Base-by-base conservation (phyloP, 1,139 yeast species). In the Candida sojae region DNA sequence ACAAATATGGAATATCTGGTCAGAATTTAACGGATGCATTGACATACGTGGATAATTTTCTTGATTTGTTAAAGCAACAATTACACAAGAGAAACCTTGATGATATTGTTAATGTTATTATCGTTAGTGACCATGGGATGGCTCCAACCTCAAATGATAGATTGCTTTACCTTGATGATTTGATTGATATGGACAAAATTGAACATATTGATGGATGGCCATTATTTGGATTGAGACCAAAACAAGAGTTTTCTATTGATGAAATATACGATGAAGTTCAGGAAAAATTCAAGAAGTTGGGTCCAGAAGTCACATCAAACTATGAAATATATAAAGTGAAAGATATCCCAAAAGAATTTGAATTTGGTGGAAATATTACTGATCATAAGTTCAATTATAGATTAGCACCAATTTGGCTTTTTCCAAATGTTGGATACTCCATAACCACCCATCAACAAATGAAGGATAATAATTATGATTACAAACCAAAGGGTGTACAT, bases 111-210 rank as follows among this genome's bases (percentile, higher is more conserved):
- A 92, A 92, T 62, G 68, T 92, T 25, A 69, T 92, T 0, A 70
- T 92, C 43, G 87, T 91, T 1, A 88, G 96, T 46, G 97, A 91
- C 62, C 97, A 91, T 62, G 97, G 97, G 6, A 90, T 91, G 96
- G 87, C 96, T 0, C 95, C 96, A 2, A 87, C 96, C 0, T 79
- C 90, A 0, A 80, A 83, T 52, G 75, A 78, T 13, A 70, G 96
- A 48, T 62, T 87, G 7, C 68, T 88, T 1, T 83, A 80, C 56
- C 65, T 89, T 48, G 96, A 88, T 61, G 93, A 88, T 55, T 53
- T 87, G 13, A 66, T 88, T 7, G 84, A 85, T 57, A 54, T 77
- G 53, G 58, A 64, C 2, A 70, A 75, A 41, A 75, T 88, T 44
- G 85, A 83, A 48, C 84, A 84, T 58, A 68, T 79, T 39, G 93